These are phyloP conservation scores for Narthecium ossifragum DNA, from an alignment of 106 monocot species.

Conservation along the genomic window DNA sequence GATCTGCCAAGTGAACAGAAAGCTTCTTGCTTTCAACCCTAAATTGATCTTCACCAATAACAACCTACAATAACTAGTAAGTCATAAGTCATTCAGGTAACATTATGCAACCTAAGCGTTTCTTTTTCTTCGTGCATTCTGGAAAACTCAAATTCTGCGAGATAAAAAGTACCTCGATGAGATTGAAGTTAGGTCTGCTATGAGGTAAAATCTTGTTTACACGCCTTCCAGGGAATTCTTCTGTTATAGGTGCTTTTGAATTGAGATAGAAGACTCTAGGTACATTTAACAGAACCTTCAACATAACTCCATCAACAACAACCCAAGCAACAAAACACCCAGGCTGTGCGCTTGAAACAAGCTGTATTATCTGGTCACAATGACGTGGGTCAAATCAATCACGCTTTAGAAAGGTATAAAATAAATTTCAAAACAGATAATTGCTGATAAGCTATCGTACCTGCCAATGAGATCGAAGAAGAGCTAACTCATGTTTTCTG, in stretches of 20 bases:
- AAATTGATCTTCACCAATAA: slow-evolving; percentile 74
- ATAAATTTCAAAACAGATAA: too few relatives aligned
- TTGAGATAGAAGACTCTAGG: slow-evolving; percentile 92
- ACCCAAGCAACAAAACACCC: slow-evolving; percentile 89
- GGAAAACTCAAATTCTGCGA: background rate
- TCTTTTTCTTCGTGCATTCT: background rate
- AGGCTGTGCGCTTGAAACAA: slow-evolving; percentile 53
- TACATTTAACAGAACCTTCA: slow-evolving; percentile 63
- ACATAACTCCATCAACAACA: slow-evolving; percentile 73
- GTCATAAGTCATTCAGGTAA: background rate
- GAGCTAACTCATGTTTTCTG: slow-evolving; percentile 59
- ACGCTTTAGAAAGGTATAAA: too few relatives aligned
- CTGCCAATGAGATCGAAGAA: slow-evolving; percentile 82
- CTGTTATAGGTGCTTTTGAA: slow-evolving; percentile 68
- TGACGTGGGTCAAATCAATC: too few relatives aligned
- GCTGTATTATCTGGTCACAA: slow-evolving; percentile 90
- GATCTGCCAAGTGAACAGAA: slow-evolving; percentile 77
- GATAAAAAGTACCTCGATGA: slow-evolving; percentile 64
- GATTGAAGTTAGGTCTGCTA: slow-evolving; percentile 69
- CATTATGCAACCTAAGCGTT: background rate
- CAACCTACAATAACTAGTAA: slow-evolving; percentile 42
- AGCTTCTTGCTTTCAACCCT: slow-evolving; percentile 82
- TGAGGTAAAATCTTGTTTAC: slow-evolving; percentile 96
- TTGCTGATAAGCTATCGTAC: too few relatives aligned
- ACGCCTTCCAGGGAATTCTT: slow-evolving; percentile 88